A percentile compares a stretch with the other conserved stretches of the same genome.
Conservation (phyloP, 345 rosid genomes). For the Linum lewisii region DNA sequence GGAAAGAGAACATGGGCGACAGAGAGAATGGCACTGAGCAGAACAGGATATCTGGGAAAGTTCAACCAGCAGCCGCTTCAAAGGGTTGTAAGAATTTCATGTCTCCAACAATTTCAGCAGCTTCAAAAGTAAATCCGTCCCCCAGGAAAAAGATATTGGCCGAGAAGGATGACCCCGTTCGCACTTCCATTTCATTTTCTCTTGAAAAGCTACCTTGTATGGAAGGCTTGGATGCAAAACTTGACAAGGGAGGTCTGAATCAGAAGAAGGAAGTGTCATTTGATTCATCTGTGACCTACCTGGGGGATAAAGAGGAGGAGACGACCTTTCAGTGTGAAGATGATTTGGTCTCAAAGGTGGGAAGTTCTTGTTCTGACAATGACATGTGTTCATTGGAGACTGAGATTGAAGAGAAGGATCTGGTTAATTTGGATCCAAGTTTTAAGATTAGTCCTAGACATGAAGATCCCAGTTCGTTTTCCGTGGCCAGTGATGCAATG, state of each 20-base stretch:
- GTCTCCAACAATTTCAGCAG: constrained; percentile 87
- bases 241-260: constrained; percentile 16
- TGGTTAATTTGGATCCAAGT: constrained; percentile 37
- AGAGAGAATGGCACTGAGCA: constrained; percentile 55
- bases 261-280: constrained; percentile 25
- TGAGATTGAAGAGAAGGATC: constrained; percentile 21
- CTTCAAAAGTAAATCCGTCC: constrained; percentile 56
- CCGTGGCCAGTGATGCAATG: constrained; percentile 17
- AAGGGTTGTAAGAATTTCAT: constrained; percentile 63
- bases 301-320: constrained; percentile 7
- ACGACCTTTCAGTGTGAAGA: constrained; percentile 12
- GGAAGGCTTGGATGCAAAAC: constrained; percentile 26
- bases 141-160: constrained; percentile 67
- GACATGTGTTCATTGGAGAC: constrained; percentile 8
- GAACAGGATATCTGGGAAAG: constrained; percentile 23
- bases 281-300: constrained; percentile 31
- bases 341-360: constrained; percentile 9
- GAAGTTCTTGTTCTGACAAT: constrained; percentile 2
- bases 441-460: constrained; percentile 30
- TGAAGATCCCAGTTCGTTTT: constrained; percentile 3
- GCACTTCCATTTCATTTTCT: constrained; percentile 35
- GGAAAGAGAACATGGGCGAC: constrained; percentile 31
- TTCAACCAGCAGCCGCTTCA: constrained; percentile 29
- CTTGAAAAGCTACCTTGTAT: constrained; percentile 26
- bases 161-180: constrained; percentile 34